Evolutionary conservation across 1,284 basidiomycete species (phyloP), one percentile per base, ranked within the genome.

Genomic region (Trametes hirsuta): DNA sequence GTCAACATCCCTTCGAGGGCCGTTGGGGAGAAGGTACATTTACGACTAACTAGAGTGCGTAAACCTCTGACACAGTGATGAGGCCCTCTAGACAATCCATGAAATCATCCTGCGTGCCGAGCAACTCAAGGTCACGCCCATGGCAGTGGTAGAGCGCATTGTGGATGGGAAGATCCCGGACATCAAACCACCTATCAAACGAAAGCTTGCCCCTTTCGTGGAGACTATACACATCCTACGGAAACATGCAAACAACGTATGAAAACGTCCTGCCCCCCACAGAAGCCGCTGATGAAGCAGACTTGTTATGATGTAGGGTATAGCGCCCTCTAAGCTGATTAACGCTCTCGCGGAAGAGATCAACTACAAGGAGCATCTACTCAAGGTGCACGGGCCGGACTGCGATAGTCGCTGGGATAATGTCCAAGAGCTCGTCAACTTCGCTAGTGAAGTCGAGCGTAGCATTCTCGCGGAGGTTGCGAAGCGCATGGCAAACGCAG

Each of bases 351-450:
- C 92, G 3, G 80, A 85, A 3, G 75, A 85, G 57, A 83, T 88
- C 40, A 74, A 81, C 1, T 96, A 94, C 70, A 81, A 89, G 68
- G 83, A 82, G 4, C 82, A 94, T 68, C 79, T 97, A 37, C 84
- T 83, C 68, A 85, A 84, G 68, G 87, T 85, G 0, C 84, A 92
- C 30, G 30, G 30, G 61, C 79, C 79, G 4, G 93, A 96, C 64
- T 88, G 84, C 77, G 88, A 91, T 42, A 84, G 83, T 41, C 81
- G 93, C 37, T 91, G 89, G 91, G 91, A 94, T 72, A 96, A 97
- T 72, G 87, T 96, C 0, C 83, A 92, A 68, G 94, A 96, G 75
- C 77, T 97, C 64, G 86, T 92, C 62, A 88, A 80, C 42, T 90
- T 89, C 66, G 87, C 88, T 8, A 83, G 76, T 54, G 84, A 88